These are phyloP conservation scores for Cladophialophora exuberans DNA, from an alignment of 2,329 filamentous ascomycete species.

Conservation along the genomic window DNA sequence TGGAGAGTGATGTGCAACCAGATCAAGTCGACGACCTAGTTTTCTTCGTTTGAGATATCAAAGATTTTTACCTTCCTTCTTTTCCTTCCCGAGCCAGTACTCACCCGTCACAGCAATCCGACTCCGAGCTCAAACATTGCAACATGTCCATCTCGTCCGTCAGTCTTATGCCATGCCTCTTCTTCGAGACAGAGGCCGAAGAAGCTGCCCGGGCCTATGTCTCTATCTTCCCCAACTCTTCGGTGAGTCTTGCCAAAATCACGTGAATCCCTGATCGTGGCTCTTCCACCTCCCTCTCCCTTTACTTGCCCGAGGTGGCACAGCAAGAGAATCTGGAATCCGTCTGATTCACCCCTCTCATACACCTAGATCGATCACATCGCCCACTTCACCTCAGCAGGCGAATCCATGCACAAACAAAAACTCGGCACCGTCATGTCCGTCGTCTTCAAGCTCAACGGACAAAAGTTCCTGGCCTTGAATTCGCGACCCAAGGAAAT, in stretches of 20 bases:
- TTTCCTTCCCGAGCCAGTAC: background rate
- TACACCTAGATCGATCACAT: constrained; percentile 27
- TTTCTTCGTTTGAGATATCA: too few relatives aligned
- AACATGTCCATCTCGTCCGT: constrained; percentile 13
- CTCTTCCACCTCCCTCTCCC: too few relatives aligned
- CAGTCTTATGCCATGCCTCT: constrained; percentile 33
- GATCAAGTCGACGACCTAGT: too few relatives aligned
- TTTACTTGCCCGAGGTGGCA: too few relatives aligned
- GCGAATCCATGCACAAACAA: constrained; percentile 39
- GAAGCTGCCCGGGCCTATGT: constrained; percentile 34
- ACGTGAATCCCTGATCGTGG: too few relatives aligned
- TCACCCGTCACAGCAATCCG: background rate
- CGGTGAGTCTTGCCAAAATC: background rate
- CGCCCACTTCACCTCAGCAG: constrained; percentile 38
- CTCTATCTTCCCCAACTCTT: constrained; percentile 32
- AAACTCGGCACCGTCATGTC: constrained; percentile 31
- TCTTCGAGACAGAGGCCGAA: constrained; percentile 34
- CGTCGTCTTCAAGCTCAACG: constrained; percentile 46
- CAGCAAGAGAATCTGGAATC: too few relatives aligned
- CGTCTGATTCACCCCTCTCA: background rate
- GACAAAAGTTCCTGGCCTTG: constrained; percentile 46
- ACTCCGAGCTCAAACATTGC: background rate
- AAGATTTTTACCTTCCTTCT: background rate
- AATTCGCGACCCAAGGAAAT: constrained; percentile 48
- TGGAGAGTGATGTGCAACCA: too few relatives aligned